These are phyloP conservation scores for Kokia cookei DNA, from an alignment of 441 rosid genomes.

Conservation along the genomic window DNA sequence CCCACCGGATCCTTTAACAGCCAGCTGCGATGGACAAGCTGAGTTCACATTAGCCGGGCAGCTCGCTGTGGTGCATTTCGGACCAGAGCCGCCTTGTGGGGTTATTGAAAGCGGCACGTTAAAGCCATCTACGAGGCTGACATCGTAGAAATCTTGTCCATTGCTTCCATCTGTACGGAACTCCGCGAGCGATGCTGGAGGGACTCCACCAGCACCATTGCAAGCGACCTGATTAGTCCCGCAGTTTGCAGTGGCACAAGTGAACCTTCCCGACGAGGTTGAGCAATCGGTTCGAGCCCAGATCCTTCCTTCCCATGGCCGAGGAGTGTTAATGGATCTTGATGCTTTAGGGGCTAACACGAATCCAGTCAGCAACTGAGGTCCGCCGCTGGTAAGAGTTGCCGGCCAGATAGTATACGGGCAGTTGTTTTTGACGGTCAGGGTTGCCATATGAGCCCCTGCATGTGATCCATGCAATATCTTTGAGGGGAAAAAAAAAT, in stretches of 20 bases:
- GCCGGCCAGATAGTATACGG: conserved; percentile 25
- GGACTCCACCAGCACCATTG: conserved; percentile 18
- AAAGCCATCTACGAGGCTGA: conserved; percentile 41
- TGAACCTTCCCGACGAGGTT: conserved; percentile 15
- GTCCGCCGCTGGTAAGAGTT: conserved; percentile 1
- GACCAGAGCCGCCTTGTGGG: conserved; percentile 31
- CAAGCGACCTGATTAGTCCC: conserved; percentile 28
- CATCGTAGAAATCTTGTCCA: conserved; percentile 21
- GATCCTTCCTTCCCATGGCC: conserved; percentile 22
- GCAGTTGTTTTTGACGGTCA: conserved; percentile 25
- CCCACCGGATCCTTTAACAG: conserved; percentile 9
- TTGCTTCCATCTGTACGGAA: conserved; percentile 8
- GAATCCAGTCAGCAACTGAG: conserved; percentile 21
- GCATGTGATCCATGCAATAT: not conserved
- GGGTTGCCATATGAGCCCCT: conserved; percentile 9
- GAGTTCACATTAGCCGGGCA: conserved; percentile 27
- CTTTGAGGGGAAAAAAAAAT: not conserved
- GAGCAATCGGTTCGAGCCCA: conserved; percentile 34
- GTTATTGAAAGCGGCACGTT: conserved; percentile 31
- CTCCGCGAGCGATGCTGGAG: conserved; percentile 25
- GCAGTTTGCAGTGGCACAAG: conserved; percentile 28
- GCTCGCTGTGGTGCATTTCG: conserved; percentile 23
- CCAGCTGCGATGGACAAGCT: conserved; percentile 32
- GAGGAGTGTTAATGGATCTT: not conserved
- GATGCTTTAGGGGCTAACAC: conserved; percentile 9